Evolutionary conservation across 2,329 filamentous ascomycete genomes (phyloP).

Genomic region (Nigrospora sphaerica): DNA sequence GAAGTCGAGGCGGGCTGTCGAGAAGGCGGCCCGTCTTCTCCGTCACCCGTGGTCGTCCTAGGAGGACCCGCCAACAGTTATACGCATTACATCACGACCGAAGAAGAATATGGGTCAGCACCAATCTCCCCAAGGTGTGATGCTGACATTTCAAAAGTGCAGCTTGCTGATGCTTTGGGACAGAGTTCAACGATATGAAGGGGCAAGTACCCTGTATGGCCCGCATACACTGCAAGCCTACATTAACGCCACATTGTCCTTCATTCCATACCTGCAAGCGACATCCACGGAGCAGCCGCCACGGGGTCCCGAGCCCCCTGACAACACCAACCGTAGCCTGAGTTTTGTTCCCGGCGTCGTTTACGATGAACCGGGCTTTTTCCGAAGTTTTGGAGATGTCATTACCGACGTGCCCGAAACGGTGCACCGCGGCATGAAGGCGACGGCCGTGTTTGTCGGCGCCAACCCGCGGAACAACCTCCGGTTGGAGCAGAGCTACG

Average conservation of each 20-base stretch:
- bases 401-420: slow-evolving; percentile 40
- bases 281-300: slow-evolving; percentile 29
- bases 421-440: slow-evolving; percentile 50
- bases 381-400: slow-evolving; percentile 64
- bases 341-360: slow-evolving; percentile 76
- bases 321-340: slow-evolving; percentile 68
- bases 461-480: slow-evolving; percentile 88
- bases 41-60: slow-evolving; percentile 64
- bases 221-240: slow-evolving; percentile 80
- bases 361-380: slow-evolving; percentile 58
- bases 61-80: slow-evolving; percentile 90
- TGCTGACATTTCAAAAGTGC: slow-evolving; percentile 16
- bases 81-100: slow-evolving; percentile 72
- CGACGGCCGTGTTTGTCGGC: slow-evolving; percentile 67
- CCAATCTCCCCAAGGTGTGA: background rate
- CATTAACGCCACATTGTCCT: slow-evolving; percentile 68
- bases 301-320: slow-evolving; percentile 58
- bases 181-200: slow-evolving; percentile 79
- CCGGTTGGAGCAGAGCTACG: slow-evolving; percentile 68
- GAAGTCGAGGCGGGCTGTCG: slow-evolving; percentile 38
- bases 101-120: slow-evolving; percentile 62
- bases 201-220: slow-evolving; percentile 81
- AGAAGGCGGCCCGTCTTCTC: slow-evolving; percentile 29
- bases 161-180: slow-evolving; percentile 17
- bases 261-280: slow-evolving; percentile 58